Conservation (phyloP, 2,329 filamentous ascomycete species). For the Sphaerulina vaccinii region DNA sequence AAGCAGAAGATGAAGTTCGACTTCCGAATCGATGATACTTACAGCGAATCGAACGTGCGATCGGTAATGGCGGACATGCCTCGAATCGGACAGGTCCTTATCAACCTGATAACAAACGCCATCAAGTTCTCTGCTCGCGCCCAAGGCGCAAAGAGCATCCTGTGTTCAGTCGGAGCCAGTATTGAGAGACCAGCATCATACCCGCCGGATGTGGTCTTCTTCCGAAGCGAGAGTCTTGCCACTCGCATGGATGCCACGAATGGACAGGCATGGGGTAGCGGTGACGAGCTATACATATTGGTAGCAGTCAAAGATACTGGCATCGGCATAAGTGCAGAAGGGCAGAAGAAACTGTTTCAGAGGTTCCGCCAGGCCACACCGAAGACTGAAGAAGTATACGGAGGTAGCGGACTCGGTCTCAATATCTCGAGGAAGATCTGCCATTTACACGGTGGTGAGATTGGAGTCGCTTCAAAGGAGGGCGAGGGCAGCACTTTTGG, state of each 20-base stretch:
- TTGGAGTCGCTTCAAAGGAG: constrained; percentile 43
- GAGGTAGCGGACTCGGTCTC: constrained; percentile 46
- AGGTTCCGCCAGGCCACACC: constrained; percentile 42
- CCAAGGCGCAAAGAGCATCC: constrained; percentile 28
- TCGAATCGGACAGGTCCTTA: constrained; percentile 31
- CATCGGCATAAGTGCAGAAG: constrained; percentile 44
- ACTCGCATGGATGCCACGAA: constrained; percentile 45
- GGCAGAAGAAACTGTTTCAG: constrained; percentile 45
- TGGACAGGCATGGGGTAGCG: constrained; percentile 43
- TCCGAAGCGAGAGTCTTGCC: constrained; percentile 37
- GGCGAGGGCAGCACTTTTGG: constrained; percentile 44
- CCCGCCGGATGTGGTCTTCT: constrained; percentile 48
- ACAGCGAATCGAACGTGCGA: constrained; percentile 24
- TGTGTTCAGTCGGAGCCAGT: constrained; percentile 30
- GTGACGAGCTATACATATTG: constrained; percentile 44
- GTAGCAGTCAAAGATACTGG: constrained; percentile 46
- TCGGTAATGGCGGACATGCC: constrained; percentile 34
- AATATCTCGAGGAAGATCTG: constrained; percentile 49
- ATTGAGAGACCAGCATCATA: constrained; percentile 41
- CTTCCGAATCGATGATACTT: constrained; percentile 31
- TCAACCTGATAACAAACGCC: constrained; percentile 32
- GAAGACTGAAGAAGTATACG: constrained; percentile 41
- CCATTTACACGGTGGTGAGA: constrained; percentile 46
- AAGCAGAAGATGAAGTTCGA: constrained; percentile 33
- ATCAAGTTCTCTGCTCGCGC: constrained; percentile 37